These are phyloP conservation scores for Hirschioporus abietinus DNA, from an alignment of 768 basidiomycete species.

Conservation along the genomic window DNA sequence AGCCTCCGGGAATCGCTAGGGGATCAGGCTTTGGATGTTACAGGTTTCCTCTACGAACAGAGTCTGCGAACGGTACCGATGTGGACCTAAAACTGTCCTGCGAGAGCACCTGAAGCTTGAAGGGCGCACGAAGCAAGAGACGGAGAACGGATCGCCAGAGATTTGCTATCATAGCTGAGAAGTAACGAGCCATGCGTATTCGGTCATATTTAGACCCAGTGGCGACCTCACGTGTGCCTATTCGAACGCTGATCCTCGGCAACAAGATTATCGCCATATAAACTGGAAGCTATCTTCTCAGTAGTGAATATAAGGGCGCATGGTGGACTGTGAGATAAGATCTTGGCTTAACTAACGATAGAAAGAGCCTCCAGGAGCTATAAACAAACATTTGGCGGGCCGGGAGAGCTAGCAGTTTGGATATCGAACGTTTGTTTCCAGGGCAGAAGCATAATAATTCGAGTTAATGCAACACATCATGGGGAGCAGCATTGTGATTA, in stretches of 20 bases:
- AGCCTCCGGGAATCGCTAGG: neutral
- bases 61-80: neutral
- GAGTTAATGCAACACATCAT: too few species aligned
- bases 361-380: too few species aligned
- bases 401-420: too few species aligned
- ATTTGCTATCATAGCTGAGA: neutral
- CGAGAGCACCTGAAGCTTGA: neutral
- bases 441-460: too few species aligned
- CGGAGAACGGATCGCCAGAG: conserved; percentile 1
- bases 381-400: too few species aligned
- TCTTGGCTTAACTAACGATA: too few species aligned
- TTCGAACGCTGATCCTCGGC: neutral
- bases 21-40: neutral
- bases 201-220: neutral
- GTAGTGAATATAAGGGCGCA: neutral
- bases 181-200: neutral
- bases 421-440: too few species aligned
- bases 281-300: neutral
- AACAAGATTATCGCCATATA: neutral
- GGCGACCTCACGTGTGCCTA: neutral
- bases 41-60: neutral
- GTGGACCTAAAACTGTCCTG: neutral
- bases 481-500: too few species aligned
- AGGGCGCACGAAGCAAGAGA: neutral
- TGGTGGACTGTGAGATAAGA: neutral